Base-by-base conservation (phyloP, 2,329 filamentous ascomycete species). In the Arthroderma uncinatum region DNA sequence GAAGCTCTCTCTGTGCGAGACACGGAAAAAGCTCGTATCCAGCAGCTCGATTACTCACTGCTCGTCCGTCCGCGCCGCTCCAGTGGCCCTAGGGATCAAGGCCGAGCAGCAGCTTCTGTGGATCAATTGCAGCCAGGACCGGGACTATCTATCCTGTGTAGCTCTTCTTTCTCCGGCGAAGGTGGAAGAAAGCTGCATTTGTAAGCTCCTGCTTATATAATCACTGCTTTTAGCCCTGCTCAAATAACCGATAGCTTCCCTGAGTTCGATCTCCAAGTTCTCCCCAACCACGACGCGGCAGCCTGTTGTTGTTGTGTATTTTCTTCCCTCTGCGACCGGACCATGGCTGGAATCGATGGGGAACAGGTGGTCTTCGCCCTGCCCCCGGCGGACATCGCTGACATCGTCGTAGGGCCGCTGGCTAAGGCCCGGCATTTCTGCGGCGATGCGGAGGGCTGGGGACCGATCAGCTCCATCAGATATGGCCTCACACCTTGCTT, bases 401-500 rank as follows among this genome's bases (percentile, higher is more conserved):
- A 56, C 64, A 57, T 30, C 61, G 63, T 60, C 59, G 52, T 37
- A 53, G 54, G 57, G 37, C 66, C 66, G 59, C 60, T 36, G 62
- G 55, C 55, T 64, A 63, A 59, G 87, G 94, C 70, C 83, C 88
- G 58, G 44, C 44, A 48, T 48, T 77, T 96, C 71, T 97, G 92
- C 74, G 83, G 86, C 70, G 93, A 95, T 73, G 77, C 79, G 56
- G 92, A 97, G 73, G 94, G 93, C 66, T 98, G 93, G 93, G 94
- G 94, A 0, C 93, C 93, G 21, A 70, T 98, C 69, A 96, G 90
- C 73, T 84, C 85, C 36, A 79, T 84, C 63, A 81, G 92, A 70
- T 96, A 89, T 73, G 93, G 98, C 74, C 90, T 98, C 67, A 97
- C 93, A 14, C 92, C 93, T 40, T 98, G 93, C 76, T 98, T 98